Conservation (phyloP, 2,329 filamentous ascomycete species). For the Akanthomyces muscarius region DNA sequence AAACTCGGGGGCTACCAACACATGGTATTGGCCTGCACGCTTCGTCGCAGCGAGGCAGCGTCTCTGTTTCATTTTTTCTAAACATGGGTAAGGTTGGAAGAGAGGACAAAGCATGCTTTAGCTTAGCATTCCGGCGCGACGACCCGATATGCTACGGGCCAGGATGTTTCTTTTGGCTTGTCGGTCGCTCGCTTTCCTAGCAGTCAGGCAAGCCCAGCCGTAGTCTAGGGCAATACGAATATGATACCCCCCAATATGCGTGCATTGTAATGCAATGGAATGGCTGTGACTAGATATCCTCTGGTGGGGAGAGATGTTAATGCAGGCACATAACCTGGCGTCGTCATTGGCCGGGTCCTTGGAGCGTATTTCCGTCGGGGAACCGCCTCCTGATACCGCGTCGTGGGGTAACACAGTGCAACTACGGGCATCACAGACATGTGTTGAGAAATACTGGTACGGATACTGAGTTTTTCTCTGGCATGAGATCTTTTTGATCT, state of each 20-base stretch:
- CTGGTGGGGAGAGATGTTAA: too few species aligned
- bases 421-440: too few species aligned
- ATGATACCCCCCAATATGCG: slow-evolving; percentile 15
- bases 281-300: too few species aligned
- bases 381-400: too few species aligned
- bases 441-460: too few species aligned
- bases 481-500: too few species aligned
- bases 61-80: not conserved
- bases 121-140: slow-evolving; percentile 18
- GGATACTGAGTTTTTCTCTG: too few species aligned
- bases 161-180: slow-evolving; percentile 29
- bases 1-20: slow-evolving; percentile 8
- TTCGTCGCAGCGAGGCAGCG: slow-evolving; percentile 7
- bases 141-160: slow-evolving; percentile 29
- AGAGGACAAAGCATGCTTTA: slow-evolving; percentile 3
- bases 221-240: slow-evolving; percentile 31
- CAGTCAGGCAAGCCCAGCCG: slow-evolving; percentile 30
- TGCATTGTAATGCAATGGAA: not conserved
- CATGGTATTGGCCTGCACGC: slow-evolving; percentile 4
- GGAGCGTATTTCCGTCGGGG: too few species aligned
- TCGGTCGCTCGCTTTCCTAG: slow-evolving; percentile 32
- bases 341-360: too few species aligned
- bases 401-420: too few species aligned
- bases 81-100: not conserved
- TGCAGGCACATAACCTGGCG: too few species aligned